A percentile compares a stretch with the other conserved stretches of the same genome.
Evolutionary conservation across 177 flowering plant species (phyloP).

Genomic region (Vitis hybrid): DNA sequence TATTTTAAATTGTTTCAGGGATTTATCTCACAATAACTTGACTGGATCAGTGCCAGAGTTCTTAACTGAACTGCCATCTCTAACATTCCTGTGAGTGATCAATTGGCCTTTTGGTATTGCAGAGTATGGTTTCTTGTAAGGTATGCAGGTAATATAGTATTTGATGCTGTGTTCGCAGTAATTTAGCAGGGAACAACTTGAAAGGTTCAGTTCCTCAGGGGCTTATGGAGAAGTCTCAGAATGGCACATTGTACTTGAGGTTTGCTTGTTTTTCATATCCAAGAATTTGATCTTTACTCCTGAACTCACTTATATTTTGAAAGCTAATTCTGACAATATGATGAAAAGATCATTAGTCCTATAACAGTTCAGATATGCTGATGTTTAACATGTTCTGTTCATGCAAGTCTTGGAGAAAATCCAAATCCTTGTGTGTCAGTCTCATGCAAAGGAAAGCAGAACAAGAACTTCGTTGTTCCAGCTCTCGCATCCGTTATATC

Average conservation of each 20-base stretch:
- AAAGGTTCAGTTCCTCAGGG: conserved; percentile 10
- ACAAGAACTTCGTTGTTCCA: conserved; percentile 5
- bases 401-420: conserved; percentile 3
- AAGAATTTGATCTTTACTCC: neutral
- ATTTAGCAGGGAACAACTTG: conserved; percentile 12
- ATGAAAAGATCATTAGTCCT: neutral
- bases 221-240: neutral
- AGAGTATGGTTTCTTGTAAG: neutral
- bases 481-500: neutral
- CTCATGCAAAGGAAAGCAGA: conserved; percentile 2
- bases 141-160: neutral
- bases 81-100: neutral
- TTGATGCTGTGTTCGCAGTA: conserved; percentile 3
- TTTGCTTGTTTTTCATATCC: neutral
- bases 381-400: neutral
- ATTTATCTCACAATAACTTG: neutral
- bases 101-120: neutral
- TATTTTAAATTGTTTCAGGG: neutral
- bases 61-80: neutral
- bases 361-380: neutral
- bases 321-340: neutral
- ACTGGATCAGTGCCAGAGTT: neutral
- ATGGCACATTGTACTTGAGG: conserved; percentile 9
- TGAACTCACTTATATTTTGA: neutral
- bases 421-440: neutral